Base-by-base conservation (phyloP, 345 rosid species). In the Eutrema japonicum region DNA sequence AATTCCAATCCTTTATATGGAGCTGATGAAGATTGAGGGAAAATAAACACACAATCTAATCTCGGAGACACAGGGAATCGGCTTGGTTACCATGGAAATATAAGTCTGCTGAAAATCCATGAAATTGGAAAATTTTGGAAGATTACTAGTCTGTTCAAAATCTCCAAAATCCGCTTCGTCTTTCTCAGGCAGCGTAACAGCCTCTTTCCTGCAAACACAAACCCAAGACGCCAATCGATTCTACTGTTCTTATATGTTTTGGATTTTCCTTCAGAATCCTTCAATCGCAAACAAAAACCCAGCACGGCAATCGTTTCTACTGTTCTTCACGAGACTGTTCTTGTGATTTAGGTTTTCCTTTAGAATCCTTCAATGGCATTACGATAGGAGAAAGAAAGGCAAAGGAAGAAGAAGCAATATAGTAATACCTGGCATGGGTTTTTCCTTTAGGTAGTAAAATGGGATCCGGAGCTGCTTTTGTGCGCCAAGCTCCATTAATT, bases 401-500 rank as follows among this genome's bases (percentile, higher is more conserved):
- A 41, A 8, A 50, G 30, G 50, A 50, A 36, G 58, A 77, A 59
- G 59, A 73, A 26, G 46, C 22, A 16, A 64, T 47, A 51, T 54
- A 59, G 30, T 30, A 35, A 56, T 65, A 87, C 99, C 69, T 84
- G 70, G 97, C 97, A 52, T 88, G 91, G 46, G 80, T 62, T 84
- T 73, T 87, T 70, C 92, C 83, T 77, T 85, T 88, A 7, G 98
- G 90, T 26, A 88, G 89, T 22, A 87, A 66, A 36, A 91, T 94
- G 36, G 85, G 86, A 68, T 89, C 96, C 6, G 81, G 65, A 41
- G 64, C 78, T 47, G 84, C 49, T 76, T 87, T 86, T 70, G 81
- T 82, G 78, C 83, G 88, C 96, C 96, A 88, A 49, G 96, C 96
- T 64, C 90, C 79, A 76, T 90, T 92, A 32, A 95, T 68, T 57